Evolutionary conservation across 352 stramenopile genomes (phyloP).

Genomic region (Blastocystis sp.): DNA sequence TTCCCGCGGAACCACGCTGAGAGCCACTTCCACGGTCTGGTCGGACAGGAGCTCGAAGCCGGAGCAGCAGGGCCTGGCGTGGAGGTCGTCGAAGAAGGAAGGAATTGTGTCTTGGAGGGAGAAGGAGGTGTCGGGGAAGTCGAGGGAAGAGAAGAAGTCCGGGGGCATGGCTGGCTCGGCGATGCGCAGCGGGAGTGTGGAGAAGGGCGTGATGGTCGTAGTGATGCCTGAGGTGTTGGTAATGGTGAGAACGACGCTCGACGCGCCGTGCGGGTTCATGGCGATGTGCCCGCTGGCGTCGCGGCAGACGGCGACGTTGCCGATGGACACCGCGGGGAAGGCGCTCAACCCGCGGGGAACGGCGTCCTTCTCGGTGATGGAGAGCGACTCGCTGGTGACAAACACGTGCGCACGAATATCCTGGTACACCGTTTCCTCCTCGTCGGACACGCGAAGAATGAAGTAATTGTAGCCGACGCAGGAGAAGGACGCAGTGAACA

Average conservation of each 20-base stretch:
- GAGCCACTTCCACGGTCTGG: conserved; percentile 13
- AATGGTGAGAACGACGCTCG: neutral
- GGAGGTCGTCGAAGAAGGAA: neutral
- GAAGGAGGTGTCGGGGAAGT: neutral
- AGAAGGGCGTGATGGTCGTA: neutral
- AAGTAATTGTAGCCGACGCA: conserved; percentile 13
- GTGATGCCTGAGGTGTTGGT: neutral
- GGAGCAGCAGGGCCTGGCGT: neutral
- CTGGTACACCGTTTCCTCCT: conserved; percentile 9
- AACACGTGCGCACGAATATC: conserved; percentile 16
- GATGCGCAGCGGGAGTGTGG: conserved; percentile 9
- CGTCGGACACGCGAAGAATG: conserved; percentile 16
- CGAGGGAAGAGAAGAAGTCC: neutral
- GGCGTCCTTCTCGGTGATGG: neutral
- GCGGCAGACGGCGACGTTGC: neutral
- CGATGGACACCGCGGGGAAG: neutral
- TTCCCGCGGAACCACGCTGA: conserved; percentile 10
- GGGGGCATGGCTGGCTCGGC: neutral
- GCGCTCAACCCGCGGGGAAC: neutral
- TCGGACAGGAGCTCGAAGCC: conserved; percentile 10
- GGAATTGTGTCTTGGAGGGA: neutral
- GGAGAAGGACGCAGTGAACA: neutral
- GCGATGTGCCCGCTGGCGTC: neutral
- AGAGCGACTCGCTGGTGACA: neutral
- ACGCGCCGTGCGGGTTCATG: neutral